phyloP scores from a whole-genome alignment of 176 grass and related monocot genomes.

The Cocos nucifera region DNA sequence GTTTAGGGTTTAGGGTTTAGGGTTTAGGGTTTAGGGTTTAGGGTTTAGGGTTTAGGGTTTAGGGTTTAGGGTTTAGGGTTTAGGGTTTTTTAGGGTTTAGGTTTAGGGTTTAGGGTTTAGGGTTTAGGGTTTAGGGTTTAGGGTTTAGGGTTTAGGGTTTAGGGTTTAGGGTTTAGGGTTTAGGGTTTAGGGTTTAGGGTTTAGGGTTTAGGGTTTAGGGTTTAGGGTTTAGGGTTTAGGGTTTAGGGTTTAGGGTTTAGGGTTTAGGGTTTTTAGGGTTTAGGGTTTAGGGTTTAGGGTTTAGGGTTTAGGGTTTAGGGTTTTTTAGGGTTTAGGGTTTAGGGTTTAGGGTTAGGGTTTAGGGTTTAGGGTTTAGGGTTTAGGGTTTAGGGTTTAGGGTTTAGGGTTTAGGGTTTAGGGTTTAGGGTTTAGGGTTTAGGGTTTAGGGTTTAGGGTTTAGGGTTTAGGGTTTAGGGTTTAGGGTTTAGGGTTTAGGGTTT shows the following conservation, averaged over 20 bases:
- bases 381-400: slow-evolving; percentile 13
- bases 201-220: slow-evolving; percentile 13
- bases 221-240: slow-evolving; percentile 8
- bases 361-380: slow-evolving; percentile 19
- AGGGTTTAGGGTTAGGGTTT: slow-evolving; percentile 18
- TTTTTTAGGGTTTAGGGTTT: no score
- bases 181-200: slow-evolving; percentile 16
- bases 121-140: slow-evolving; percentile 17
- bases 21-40: slow-evolving; percentile 9
- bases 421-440: slow-evolving; percentile 19
- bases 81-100: no score
- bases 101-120: background rate
- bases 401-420: slow-evolving; percentile 19
- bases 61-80: background rate
- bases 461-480: slow-evolving; percentile 21
- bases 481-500: slow-evolving; percentile 19
- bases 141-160: slow-evolving; percentile 15
- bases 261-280: slow-evolving; percentile 11
- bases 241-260: slow-evolving; percentile 10
- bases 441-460: slow-evolving; percentile 22
- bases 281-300: slow-evolving; percentile 3
- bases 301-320: no score
- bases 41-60: slow-evolving; percentile 9
- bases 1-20: slow-evolving; percentile 9
- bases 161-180: slow-evolving; percentile 12